Conservation (phyloP, 2,329 filamentous ascomycete species). For the Fusarium odoratissimum region DNA sequence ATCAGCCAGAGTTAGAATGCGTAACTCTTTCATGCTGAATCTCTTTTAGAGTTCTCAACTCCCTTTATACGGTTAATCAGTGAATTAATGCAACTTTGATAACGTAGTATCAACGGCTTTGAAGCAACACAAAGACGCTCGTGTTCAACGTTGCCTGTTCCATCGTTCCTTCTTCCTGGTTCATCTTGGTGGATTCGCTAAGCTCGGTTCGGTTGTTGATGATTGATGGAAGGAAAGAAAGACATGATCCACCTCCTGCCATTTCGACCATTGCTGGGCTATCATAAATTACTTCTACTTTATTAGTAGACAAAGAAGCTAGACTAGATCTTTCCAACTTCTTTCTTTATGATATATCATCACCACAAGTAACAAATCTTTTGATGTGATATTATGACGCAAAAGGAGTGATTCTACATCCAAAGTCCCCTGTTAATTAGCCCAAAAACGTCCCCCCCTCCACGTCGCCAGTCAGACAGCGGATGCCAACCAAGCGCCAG, state of each 20-base stretch:
- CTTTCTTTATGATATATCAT: not conserved
- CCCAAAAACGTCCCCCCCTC: slow-evolving; percentile 24
- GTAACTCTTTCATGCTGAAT: not conserved
- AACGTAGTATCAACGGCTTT: not conserved
- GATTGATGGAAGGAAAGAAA: slow-evolving; percentile 18
- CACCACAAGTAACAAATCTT: not conserved
- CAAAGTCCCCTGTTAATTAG: slow-evolving; percentile 31
- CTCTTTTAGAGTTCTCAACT: not conserved
- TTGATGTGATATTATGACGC: not conserved
- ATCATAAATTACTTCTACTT: not conserved
- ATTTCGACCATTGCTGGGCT: not conserved
- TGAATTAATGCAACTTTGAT: not conserved
- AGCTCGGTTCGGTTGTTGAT: slow-evolving; percentile 19
- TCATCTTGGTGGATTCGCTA: slow-evolving; percentile 24
- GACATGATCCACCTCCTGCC: slow-evolving; percentile 20
- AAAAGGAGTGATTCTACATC: slow-evolving; percentile 1
- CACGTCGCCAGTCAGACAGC: slow-evolving; percentile 11
- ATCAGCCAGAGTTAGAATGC: not conserved
- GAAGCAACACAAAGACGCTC: not conserved
- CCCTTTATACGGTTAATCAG: not conserved
- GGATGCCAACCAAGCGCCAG: slow-evolving; percentile 33
- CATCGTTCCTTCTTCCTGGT: slow-evolving; percentile 24
- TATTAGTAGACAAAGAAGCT: not conserved
- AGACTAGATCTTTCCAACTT: not conserved
- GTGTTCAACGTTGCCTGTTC: slow-evolving; percentile 16